Evolutionary conservation across 2,329 filamentous ascomycete species (phyloP).

Genomic region (Aschersonia sp.): DNA sequence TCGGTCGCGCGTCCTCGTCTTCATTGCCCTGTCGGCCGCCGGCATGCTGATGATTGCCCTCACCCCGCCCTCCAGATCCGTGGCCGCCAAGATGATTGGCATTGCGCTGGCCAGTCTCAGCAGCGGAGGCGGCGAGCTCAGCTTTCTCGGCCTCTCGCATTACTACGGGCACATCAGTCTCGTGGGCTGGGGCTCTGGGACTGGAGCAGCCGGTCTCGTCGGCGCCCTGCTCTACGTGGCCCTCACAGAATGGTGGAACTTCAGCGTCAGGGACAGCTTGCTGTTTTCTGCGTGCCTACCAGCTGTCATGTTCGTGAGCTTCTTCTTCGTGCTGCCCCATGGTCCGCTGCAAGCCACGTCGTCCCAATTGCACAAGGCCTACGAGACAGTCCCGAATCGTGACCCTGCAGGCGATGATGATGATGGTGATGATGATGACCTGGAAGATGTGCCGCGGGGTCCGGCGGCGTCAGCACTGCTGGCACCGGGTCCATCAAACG

Average conservation of each 20-base stretch:
- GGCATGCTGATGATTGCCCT: slow-evolving; percentile 86
- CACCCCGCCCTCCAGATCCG: slow-evolving; percentile 51
- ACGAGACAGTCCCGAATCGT: slow-evolving; percentile 34
- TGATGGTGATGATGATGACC: slow-evolving; percentile 17
- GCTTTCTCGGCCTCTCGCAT: slow-evolving; percentile 81
- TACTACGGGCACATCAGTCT: slow-evolving; percentile 82
- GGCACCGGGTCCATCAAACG: slow-evolving; percentile 24
- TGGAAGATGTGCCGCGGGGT: slow-evolving; percentile 18
- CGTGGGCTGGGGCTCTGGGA: slow-evolving; percentile 85
- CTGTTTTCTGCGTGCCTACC: slow-evolving; percentile 69
- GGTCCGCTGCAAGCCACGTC: slow-evolving; percentile 39
- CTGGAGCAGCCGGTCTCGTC: slow-evolving; percentile 73
- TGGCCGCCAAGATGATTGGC: slow-evolving; percentile 64
- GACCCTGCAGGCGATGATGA: slow-evolving; percentile 19
- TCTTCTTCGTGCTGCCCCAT: slow-evolving; percentile 67
- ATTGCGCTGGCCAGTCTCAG: slow-evolving; percentile 75
- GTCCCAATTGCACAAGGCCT: slow-evolving; percentile 28
- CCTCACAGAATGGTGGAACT: slow-evolving; percentile 64
- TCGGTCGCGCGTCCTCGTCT: slow-evolving; percentile 54
- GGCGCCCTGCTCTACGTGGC: slow-evolving; percentile 81
- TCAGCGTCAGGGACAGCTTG: slow-evolving; percentile 61
- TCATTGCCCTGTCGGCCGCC: slow-evolving; percentile 59
- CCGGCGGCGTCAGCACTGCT: slow-evolving; percentile 35
- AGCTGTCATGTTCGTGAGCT: slow-evolving; percentile 68
- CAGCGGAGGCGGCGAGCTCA: slow-evolving; percentile 77